Conservation (phyloP, 768 basidiomycete species). For the Phallus indusiatus region DNA sequence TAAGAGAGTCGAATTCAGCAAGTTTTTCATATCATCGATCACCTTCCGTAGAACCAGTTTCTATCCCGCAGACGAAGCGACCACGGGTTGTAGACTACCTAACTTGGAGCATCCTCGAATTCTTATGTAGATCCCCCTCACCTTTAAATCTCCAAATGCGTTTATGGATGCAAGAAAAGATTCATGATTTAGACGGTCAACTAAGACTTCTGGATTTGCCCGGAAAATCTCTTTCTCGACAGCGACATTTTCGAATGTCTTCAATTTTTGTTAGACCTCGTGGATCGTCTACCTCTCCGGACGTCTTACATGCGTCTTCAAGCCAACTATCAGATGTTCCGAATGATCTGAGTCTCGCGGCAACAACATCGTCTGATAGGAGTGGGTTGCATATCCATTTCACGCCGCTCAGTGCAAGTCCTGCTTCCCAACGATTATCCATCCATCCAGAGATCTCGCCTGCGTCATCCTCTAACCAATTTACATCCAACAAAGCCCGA, state of each 20-base stretch:
- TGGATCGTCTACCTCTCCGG: constrained; percentile 8
- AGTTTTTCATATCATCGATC: neutral
- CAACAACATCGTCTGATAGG: neutral
- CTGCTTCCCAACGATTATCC: constrained; percentile 17
- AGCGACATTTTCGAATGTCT: constrained; percentile 11
- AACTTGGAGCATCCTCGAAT: constrained; percentile 63
- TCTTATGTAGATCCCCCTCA: constrained; percentile 50
- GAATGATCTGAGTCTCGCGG: neutral
- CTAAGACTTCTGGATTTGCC: constrained; percentile 27
- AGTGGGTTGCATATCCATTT: neutral
- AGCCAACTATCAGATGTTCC: neutral
- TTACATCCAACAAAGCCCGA: constrained; percentile 22
- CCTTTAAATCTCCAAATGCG: constrained; percentile 61
- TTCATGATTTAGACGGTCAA: constrained; percentile 43
- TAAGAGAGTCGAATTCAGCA: constrained; percentile 5
- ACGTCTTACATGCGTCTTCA: constrained; percentile 6
- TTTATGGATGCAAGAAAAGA: constrained; percentile 54
- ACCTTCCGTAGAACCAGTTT: neutral
- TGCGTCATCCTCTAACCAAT: neutral
- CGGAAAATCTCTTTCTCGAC: neutral
- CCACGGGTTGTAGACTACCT: constrained; percentile 63
- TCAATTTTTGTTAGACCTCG: constrained; percentile 14
- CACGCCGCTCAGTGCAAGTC: neutral
- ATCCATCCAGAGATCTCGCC: neutral
- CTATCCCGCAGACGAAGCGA: neutral